Conservation (phyloP, 176 grass and related monocot species). For the Carex cristatella region DNA sequence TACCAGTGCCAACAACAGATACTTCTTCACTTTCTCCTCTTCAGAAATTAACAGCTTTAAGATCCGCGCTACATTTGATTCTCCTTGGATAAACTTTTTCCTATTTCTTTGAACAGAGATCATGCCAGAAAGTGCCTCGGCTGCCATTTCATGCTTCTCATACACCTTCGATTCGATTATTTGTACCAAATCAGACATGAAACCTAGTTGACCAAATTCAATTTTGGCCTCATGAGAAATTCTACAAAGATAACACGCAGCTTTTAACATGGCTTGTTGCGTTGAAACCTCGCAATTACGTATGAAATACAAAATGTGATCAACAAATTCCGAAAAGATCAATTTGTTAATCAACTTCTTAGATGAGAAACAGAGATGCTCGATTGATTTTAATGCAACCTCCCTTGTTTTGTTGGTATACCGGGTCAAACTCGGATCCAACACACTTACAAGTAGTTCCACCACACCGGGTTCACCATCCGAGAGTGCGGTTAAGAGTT, state of each 20-base stretch:
- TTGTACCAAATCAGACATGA: slow-evolving; percentile 74
- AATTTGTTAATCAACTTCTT: slow-evolving; percentile 28
- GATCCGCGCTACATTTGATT: slow-evolving; percentile 45
- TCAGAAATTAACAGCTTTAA: slow-evolving; percentile 52
- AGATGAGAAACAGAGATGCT: slow-evolving; percentile 47
- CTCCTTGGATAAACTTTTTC: slow-evolving; percentile 67
- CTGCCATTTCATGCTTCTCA: slow-evolving; percentile 55
- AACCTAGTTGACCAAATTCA: slow-evolving; percentile 64
- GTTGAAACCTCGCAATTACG: slow-evolving; percentile 39
- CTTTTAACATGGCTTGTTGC: slow-evolving; percentile 60
- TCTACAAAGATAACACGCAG: slow-evolving; percentile 41
- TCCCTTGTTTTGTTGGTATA: slow-evolving; percentile 64
- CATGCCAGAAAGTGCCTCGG: slow-evolving; percentile 59
- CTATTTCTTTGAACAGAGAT: slow-evolving; percentile 65
- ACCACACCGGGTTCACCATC: slow-evolving; percentile 40
- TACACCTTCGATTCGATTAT: slow-evolving; percentile 41
- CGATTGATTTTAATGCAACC: slow-evolving; percentile 51
- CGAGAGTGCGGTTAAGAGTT: slow-evolving; percentile 51
- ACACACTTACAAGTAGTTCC: slow-evolving; percentile 37
- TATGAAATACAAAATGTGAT: slow-evolving; percentile 48
- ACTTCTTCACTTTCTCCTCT: slow-evolving; percentile 67
- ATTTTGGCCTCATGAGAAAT: slow-evolving; percentile 58
- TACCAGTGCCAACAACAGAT: slow-evolving; percentile 60
- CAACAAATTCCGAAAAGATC: slow-evolving; percentile 48
- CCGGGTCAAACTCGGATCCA: slow-evolving; percentile 32